A percentile compares a stretch with the other conserved stretches of the same genome.
These are phyloP conservation scores for Aspergillus nomiae DNA, from an alignment of 2,329 filamentous ascomycete species.

Conservation along the genomic window DNA sequence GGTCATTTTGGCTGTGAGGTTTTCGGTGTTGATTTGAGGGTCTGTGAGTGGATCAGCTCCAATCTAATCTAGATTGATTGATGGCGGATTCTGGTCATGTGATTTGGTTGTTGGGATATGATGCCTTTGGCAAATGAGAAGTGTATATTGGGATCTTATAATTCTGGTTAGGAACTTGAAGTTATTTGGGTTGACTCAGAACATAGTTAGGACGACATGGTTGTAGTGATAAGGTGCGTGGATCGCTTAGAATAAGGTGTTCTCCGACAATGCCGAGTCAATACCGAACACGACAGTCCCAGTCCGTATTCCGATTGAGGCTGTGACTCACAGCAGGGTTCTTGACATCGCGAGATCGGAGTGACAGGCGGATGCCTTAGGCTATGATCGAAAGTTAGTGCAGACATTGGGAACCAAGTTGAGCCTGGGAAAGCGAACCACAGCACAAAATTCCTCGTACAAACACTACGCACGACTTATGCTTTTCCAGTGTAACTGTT, in stretches of 20 bases:
- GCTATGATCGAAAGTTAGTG: not conserved
- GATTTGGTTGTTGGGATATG: not conserved
- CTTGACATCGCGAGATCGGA: not conserved
- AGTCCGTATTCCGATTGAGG: not conserved
- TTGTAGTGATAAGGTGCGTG: not conserved
- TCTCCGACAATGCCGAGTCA: not conserved
- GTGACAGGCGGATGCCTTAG: not conserved
- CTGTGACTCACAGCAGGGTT: not conserved
- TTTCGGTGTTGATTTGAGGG: not conserved
- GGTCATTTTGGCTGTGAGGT: not conserved
- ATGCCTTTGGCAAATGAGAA: not conserved
- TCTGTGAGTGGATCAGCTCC: not conserved
- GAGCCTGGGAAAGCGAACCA: not conserved
- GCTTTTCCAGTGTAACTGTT: not conserved
- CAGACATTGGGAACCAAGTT: not conserved
- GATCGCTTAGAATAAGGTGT: not conserved
- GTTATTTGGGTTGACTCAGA: not conserved
- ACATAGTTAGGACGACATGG: not conserved
- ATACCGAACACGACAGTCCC: not conserved
- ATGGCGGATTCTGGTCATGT: not conserved
- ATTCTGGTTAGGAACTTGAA: not conserved
- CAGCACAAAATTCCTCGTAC: too few species aligned
- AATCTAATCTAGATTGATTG: not conserved
- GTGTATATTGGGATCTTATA: too few species aligned
- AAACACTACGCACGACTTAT: not conserved